These are phyloP conservation scores for Penicillium brasilianum DNA, from an alignment of 2,329 filamentous ascomycete species.

Conservation along the genomic window DNA sequence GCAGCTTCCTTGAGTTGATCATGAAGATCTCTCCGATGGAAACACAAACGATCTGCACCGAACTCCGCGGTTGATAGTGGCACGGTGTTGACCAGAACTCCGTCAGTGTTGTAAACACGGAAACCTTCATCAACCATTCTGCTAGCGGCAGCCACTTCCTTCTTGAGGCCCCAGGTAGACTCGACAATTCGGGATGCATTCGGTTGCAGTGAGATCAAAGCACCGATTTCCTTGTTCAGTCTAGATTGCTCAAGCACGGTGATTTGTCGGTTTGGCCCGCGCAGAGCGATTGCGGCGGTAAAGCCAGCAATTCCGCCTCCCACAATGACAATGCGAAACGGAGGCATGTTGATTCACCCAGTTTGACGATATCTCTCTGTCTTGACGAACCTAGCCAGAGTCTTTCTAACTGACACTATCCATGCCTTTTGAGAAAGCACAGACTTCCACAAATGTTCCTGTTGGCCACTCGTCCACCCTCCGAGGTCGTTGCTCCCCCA, in stretches of 20 bases:
- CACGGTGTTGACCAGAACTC: conserved; percentile 23
- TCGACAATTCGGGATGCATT: conserved; percentile 50
- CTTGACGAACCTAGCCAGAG: background rate
- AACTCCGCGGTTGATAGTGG: conserved; percentile 27
- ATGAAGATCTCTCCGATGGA: conserved; percentile 34
- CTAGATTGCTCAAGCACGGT: conserved; percentile 33
- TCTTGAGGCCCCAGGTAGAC: conserved; percentile 20
- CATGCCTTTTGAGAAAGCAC: conserved; percentile 5
- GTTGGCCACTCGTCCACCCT: background rate
- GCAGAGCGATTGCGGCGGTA: conserved; percentile 41
- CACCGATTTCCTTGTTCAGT: conserved; percentile 51
- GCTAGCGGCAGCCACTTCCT: conserved; percentile 13
- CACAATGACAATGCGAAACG: conserved; percentile 56
- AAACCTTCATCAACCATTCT: conserved; percentile 32
- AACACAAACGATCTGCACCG: conserved; percentile 28
- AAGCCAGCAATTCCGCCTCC: conserved; percentile 49
- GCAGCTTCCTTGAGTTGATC: conserved; percentile 27
- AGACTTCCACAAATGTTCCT: background rate
- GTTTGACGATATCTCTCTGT: background rate
- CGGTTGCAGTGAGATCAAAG: conserved; percentile 54
- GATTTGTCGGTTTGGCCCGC: conserved; percentile 28
- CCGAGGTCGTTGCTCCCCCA: conserved; percentile 1
- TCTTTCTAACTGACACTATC: background rate
- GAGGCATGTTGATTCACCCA: conserved; percentile 5
- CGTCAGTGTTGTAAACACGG: conserved; percentile 32